These are phyloP conservation scores for Metschnikowia arizonensis DNA, from an alignment of 805 yeast species.

Conservation along the genomic window DNA sequence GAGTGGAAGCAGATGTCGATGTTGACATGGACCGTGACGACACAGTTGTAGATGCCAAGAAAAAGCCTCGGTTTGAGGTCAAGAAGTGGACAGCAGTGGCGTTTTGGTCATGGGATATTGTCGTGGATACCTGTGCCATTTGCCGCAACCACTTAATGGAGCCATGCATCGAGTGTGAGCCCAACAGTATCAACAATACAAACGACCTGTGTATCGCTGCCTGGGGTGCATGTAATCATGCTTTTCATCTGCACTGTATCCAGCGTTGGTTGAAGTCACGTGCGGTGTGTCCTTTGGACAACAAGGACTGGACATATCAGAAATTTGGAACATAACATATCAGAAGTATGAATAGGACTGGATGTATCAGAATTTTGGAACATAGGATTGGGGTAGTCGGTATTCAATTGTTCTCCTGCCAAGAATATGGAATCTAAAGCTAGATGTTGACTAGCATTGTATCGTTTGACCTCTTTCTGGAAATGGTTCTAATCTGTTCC, in stretches of 20 bases:
- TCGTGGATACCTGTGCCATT: slow-evolving; percentile 94
- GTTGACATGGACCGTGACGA: slow-evolving; percentile 14
- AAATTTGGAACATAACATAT: slow-evolving; percentile 66
- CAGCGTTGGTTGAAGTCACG: slow-evolving; percentile 92
- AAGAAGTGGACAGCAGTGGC: slow-evolving; percentile 99
- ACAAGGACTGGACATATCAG: slow-evolving; percentile 73
- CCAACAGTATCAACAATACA: slow-evolving; percentile 58
- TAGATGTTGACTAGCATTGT: no score
- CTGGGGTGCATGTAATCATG: slow-evolving; percentile 96
- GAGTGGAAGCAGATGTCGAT: slow-evolving; percentile 9
- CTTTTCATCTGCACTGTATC: slow-evolving; percentile 97
- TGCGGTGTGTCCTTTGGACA: slow-evolving; percentile 95
- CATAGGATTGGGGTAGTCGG: no score
- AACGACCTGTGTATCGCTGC: slow-evolving; percentile 84
- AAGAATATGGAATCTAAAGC: no score
- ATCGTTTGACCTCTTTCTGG: no score
- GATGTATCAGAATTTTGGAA: no score
- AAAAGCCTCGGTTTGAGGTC: slow-evolving; percentile 80
- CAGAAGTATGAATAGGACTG: no score
- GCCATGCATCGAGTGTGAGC: slow-evolving; percentile 95
- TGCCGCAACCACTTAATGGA: slow-evolving; percentile 98
- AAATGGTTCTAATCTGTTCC: no score
- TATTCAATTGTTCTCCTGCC: no score
- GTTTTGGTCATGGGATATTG: slow-evolving; percentile 98
- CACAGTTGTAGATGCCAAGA: slow-evolving; percentile 20